Evolutionary conservation across 2,329 filamentous ascomycete species (phyloP).

Genomic region (Aspergillus texensis): DNA sequence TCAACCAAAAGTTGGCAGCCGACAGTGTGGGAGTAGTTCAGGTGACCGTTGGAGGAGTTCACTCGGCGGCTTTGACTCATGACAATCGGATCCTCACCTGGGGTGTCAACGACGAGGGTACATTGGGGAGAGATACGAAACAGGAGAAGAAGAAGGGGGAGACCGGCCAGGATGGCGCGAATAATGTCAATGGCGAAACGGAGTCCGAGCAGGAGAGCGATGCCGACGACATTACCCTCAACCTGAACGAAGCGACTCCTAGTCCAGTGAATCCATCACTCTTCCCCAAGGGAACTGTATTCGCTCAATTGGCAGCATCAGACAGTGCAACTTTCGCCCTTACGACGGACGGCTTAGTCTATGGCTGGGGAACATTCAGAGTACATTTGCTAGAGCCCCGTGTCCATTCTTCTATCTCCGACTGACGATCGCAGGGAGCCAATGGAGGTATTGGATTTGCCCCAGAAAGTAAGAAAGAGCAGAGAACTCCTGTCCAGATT

Average conservation of each 20-base stretch:
- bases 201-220: slow-evolving; percentile 37
- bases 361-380: slow-evolving; percentile 83
- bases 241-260: slow-evolving; percentile 72
- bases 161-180: slow-evolving; percentile 2
- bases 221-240: slow-evolving; percentile 63
- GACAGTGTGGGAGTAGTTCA: slow-evolving; percentile 55
- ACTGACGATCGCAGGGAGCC: slow-evolving; percentile 49
- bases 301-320: slow-evolving; percentile 68
- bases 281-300: slow-evolving; percentile 65
- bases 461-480: slow-evolving; percentile 44
- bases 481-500: slow-evolving; percentile 44
- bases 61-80: slow-evolving; percentile 71
- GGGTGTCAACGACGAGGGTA: slow-evolving; percentile 83
- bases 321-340: slow-evolving; percentile 77
- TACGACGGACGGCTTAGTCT: slow-evolving; percentile 74
- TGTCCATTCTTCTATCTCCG: too few species aligned
- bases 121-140: slow-evolving; percentile 71
- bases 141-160: slow-evolving; percentile 54
- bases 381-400: slow-evolving; percentile 43
- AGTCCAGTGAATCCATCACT: slow-evolving; percentile 54
- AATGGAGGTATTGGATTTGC: slow-evolving; percentile 62
- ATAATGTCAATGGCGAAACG: slow-evolving; percentile 13
- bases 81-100: slow-evolving; percentile 83
- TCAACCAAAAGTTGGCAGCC: slow-evolving; percentile 63
- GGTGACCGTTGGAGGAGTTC: slow-evolving; percentile 72